Evolutionary conservation across 345 rosid species (phyloP), one percentile per base, ranked within the genome.

Genomic region (Cardamine occulta): DNA sequence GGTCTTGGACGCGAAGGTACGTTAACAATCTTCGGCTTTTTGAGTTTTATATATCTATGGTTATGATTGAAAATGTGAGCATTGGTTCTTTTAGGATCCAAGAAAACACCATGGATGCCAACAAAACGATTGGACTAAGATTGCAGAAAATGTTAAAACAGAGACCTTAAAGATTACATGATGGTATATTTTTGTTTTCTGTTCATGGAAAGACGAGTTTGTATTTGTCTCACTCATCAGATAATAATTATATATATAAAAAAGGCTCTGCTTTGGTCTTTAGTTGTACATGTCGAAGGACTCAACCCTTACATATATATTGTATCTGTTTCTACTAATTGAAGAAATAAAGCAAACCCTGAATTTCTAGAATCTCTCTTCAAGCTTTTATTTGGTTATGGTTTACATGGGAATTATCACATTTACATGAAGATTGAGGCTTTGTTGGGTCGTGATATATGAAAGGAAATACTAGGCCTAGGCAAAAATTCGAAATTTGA

Each of bases 1-100:
- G 84, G 86, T 32, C 74, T 82, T 4, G 83, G 79, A 42, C 63
- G 64, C 39, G 84, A 74, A 79, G 82, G 82, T 79, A 73, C 29
- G 21, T 40, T 37, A 15, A 75, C 40, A 26, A 12, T 37, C 26
- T 49, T 52, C n/a, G 0, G 42, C 6, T n/a, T 18, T 23, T 57
- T 6, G 1, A 8, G 26, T 28, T 61, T 23, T 70, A 0, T 70
- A 17, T 29, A 51, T 18, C 45, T 44, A 21, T 39, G 34, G 0
- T 44, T 11, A 4, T 18, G 44, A 13, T 28, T 19, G 57, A 28
- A 8, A 49, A 18, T 54, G 35, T 14, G 61, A 63, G 54, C 19
- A 29, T 72, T 72, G 11, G 17, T 66, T 70, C 4, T 51, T 11
- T 40, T 26, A 78, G 81, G 81, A 7, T 79, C 81, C 0, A 79